These are phyloP conservation scores for Chondrostereum purpureum DNA, from an alignment of 1,284 basidiomycete genomes.

Conservation along the genomic window DNA sequence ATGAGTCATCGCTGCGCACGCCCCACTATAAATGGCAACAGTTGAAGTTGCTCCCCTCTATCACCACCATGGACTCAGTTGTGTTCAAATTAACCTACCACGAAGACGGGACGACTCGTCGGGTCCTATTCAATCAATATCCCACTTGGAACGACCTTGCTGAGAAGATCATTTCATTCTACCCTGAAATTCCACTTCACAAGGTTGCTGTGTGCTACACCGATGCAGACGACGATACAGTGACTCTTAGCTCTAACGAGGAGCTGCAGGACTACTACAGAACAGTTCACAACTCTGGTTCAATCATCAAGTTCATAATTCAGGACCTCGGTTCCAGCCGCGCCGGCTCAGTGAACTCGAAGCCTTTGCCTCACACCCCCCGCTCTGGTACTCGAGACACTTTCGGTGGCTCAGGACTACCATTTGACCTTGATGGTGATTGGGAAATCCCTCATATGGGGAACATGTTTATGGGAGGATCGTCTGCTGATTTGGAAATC, in stretches of 20 bases:
- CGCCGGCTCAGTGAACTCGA: constrained; percentile 17
- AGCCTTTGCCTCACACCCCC: constrained; percentile 32
- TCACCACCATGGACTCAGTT: constrained; percentile 31
- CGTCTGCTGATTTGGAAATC: constrained; percentile 22
- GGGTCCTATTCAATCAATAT: constrained; percentile 41
- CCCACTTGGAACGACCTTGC: constrained; percentile 56
- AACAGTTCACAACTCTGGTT: constrained; percentile 22
- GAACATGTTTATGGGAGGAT: constrained; percentile 26
- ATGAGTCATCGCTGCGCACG: neutral
- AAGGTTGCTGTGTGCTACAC: constrained; percentile 61
- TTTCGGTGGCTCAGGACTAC: constrained; percentile 38
- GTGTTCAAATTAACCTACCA: constrained; percentile 50
- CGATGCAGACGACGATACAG: constrained; percentile 63
- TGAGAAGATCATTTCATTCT: constrained; percentile 46
- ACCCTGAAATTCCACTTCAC: constrained; percentile 42
- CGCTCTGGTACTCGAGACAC: constrained; percentile 40
- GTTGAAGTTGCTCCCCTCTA: constrained; percentile 11
- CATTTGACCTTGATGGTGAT: constrained; percentile 55
- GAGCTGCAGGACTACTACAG: constrained; percentile 60
- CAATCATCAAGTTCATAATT: constrained; percentile 52
- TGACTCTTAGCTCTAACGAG: constrained; percentile 65
- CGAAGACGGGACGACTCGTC: constrained; percentile 45
- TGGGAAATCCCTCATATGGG: constrained; percentile 49
- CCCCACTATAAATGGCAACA: constrained; percentile 1
- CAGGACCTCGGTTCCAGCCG: constrained; percentile 47